phyloP scores from a whole-genome alignment of 1,284 basidiomycete species.

The Boletus semigastroideus region DNA sequence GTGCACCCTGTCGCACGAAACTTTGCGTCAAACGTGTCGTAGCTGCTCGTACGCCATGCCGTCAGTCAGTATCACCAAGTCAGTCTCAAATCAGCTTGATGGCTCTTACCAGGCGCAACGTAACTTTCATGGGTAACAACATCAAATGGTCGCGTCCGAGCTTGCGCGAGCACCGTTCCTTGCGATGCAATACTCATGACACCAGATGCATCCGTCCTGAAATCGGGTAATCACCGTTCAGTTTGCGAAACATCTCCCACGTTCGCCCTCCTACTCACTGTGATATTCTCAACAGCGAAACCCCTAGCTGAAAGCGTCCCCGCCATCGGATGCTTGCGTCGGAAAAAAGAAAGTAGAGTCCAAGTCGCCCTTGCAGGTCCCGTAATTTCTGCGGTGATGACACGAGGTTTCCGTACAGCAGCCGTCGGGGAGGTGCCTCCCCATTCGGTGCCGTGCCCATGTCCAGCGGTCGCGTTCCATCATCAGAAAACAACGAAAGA shows the following conservation, averaged over 20 bases:
- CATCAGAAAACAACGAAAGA: constrained; percentile 65
- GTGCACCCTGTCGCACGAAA: constrained; percentile 76
- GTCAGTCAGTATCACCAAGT: constrained; percentile 23
- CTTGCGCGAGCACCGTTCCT: constrained; percentile 62
- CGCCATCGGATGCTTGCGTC: constrained; percentile 82
- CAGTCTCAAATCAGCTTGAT: constrained; percentile 21
- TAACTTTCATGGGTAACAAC: constrained; percentile 73
- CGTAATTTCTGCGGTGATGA: constrained; percentile 76
- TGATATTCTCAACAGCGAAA: constrained; percentile 74
- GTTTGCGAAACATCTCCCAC: constrained; percentile 16
- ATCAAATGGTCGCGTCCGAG: constrained; percentile 73
- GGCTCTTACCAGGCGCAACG: constrained; percentile 70
- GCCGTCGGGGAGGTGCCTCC: constrained; percentile 48
- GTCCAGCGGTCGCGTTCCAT: constrained; percentile 58
- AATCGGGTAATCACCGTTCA: constrained; percentile 25
- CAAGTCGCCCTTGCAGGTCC: constrained; percentile 73
- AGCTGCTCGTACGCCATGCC: constrained; percentile 24
- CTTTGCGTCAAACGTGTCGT: constrained; percentile 53
- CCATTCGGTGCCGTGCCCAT: constrained; percentile 50
- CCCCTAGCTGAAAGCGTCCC: constrained; percentile 74
- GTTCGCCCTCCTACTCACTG: constrained; percentile 53
- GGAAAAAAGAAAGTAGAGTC: constrained; percentile 86
- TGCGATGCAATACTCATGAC: constrained; percentile 47
- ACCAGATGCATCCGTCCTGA: constrained; percentile 53
- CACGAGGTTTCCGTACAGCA: constrained; percentile 83